phyloP scores from a whole-genome alignment of 1,284 basidiomycete species.

The Fomitopsis palustris region DNA sequence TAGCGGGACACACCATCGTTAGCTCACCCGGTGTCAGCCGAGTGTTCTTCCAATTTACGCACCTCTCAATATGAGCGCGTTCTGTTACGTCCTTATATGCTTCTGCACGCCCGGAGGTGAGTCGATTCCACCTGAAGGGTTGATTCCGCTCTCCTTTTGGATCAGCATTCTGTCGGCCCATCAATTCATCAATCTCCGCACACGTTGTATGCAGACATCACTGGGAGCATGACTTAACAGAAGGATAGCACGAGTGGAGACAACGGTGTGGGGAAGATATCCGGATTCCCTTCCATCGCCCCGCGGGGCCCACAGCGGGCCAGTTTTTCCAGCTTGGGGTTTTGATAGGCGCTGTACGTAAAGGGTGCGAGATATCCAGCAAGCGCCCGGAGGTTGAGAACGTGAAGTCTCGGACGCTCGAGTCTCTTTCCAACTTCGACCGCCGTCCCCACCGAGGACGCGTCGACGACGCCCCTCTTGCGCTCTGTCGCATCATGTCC shows the following conservation, averaged over 20 bases:
- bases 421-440: conserved; percentile 1
- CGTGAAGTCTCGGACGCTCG: conserved; percentile 1
- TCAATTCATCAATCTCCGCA: background rate
- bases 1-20: background rate
- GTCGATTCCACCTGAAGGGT: background rate
- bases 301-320: background rate
- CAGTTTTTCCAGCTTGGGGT: background rate
- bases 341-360: conserved; percentile 1
- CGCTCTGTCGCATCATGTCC: conserved; percentile 45
- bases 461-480: conserved; percentile 24
- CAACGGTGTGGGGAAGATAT: background rate
- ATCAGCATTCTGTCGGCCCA: background rate
- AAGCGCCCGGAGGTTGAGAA: background rate
- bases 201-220: background rate
- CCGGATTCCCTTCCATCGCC: background rate
- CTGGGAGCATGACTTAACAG: background rate
- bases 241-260: background rate
- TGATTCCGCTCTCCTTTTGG: background rate
- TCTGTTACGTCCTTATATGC: background rate
- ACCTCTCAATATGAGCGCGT: background rate
- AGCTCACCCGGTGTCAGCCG: background rate
- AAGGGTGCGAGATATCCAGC: background rate
- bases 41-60: background rate
- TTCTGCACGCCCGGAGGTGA: background rate
- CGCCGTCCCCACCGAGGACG: conserved; percentile 14